A percentile compares a stretch with the other conserved stretches of the same genome.
Conservation (phyloP, 2,329 filamentous ascomycete genomes). For the Helotiales sp. region DNA sequence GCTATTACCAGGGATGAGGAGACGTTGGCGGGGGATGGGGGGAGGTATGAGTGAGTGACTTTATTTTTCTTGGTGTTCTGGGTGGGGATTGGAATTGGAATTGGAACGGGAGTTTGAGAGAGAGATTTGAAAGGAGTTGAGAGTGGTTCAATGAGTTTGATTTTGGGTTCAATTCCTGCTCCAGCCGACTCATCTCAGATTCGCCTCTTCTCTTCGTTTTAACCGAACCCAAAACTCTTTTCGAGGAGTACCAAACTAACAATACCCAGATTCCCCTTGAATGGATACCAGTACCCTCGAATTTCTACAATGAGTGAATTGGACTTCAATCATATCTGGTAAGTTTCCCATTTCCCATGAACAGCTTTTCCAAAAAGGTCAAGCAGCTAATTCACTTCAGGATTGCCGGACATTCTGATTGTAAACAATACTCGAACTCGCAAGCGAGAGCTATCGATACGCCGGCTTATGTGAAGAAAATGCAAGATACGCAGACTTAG, state of each 20-base stretch:
- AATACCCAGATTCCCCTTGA: slow-evolving; percentile 60
- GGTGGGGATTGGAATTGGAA: neutral
- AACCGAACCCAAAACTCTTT: neutral
- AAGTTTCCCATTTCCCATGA: slow-evolving; percentile 31
- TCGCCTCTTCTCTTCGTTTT: neutral
- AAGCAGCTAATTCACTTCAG: slow-evolving; percentile 21
- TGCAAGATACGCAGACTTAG: slow-evolving; percentile 23
- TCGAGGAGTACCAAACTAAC: neutral
- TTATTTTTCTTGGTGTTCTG: neutral
- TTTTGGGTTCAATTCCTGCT: neutral
- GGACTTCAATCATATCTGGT: slow-evolving; percentile 55
- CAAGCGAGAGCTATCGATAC: slow-evolving; percentile 17
- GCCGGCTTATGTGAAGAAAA: slow-evolving; percentile 13
- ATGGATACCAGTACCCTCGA: slow-evolving; percentile 81
- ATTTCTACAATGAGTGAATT: slow-evolving; percentile 58
- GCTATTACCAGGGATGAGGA: slow-evolving; percentile 31
- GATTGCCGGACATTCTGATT: slow-evolving; percentile 36
- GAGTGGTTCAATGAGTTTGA: neutral
- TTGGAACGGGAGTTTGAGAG: neutral
- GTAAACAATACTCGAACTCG: slow-evolving; percentile 32
- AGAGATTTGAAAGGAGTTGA: no score
- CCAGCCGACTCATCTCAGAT: neutral
- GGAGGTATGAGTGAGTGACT: slow-evolving; percentile 51
- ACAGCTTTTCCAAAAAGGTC: neutral
- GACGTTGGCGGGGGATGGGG: slow-evolving; percentile 64